A percentile compares a stretch with the other conserved stretches of the same genome.
Evolutionary conservation across 371 early-diverging fungal genomes (phyloP).

Genomic region (Syncephalastrum contaminatum): DNA sequence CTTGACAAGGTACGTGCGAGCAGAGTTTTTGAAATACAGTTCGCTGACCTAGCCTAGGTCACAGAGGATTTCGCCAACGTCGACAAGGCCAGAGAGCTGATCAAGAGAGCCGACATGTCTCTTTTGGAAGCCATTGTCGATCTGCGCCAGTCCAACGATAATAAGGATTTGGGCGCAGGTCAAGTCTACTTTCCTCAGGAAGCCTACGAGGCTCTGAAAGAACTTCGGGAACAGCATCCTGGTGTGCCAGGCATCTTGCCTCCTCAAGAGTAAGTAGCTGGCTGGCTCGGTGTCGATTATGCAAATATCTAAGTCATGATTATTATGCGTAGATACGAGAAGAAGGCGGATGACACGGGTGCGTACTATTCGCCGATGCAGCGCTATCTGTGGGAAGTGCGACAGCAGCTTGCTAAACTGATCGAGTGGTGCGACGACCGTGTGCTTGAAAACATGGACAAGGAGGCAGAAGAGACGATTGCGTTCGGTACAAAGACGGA

Average conservation of each 20-base stretch:
- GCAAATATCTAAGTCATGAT: too few species aligned
- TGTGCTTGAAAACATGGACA: slow-evolving; percentile 13
- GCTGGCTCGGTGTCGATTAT: too few species aligned
- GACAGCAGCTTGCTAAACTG: slow-evolving; percentile 17
- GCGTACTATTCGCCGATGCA: slow-evolving; percentile 52
- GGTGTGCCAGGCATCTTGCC: slow-evolving; percentile 35
- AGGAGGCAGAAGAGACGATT: slow-evolving; percentile 4
- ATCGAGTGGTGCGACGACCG: slow-evolving; percentile 22
- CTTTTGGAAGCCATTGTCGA: slow-evolving; percentile 47
- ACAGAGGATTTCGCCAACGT: slow-evolving; percentile 16
- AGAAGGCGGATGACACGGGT: slow-evolving; percentile 38
- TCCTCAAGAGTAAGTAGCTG: slow-evolving; percentile 29
- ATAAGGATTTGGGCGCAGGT: slow-evolving; percentile 25
- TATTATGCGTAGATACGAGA: slow-evolving; percentile 10
- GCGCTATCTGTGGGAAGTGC: slow-evolving; percentile 48
- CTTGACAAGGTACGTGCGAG: slow-evolving; percentile 12
- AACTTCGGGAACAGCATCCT: slow-evolving; percentile 40
- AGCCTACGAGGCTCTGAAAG: slow-evolving; percentile 38
- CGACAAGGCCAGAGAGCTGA: slow-evolving; percentile 27
- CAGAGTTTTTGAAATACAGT: too few species aligned
- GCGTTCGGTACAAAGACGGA: slow-evolving; percentile 20
- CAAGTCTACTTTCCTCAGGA: slow-evolving; percentile 42
- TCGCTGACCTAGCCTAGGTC: too few species aligned
- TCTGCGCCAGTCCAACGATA: slow-evolving; percentile 25
- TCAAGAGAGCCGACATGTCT: slow-evolving; percentile 29